These are phyloP conservation scores for Coemansia sp. DNA, from an alignment of 192 early-diverging fungal species.

Conservation along the genomic window DNA sequence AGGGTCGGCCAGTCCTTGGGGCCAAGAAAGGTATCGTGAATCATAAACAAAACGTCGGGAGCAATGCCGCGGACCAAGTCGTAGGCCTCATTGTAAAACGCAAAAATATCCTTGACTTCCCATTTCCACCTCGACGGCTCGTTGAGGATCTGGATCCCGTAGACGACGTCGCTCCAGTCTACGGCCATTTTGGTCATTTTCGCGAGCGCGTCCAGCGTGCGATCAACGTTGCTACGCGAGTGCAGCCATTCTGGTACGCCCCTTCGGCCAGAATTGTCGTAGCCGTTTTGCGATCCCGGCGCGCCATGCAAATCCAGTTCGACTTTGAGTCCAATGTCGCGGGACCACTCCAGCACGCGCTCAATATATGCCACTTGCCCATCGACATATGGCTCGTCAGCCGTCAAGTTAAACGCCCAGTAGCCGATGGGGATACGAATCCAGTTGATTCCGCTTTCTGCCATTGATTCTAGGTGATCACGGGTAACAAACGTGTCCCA, in stretches of 20 bases:
- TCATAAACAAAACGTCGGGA: slow-evolving; percentile 33
- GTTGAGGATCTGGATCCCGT: slow-evolving; percentile 48
- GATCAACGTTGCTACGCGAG: slow-evolving; percentile 47
- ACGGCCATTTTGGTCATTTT: slow-evolving; percentile 57
- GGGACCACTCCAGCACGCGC: slow-evolving; percentile 50
- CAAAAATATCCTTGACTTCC: slow-evolving; percentile 29
- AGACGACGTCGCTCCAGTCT: slow-evolving; percentile 42
- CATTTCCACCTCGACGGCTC: slow-evolving; percentile 51
- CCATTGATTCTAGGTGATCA: slow-evolving; percentile 47
- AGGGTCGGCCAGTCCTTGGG: slow-evolving; percentile 45
- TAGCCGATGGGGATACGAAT: slow-evolving; percentile 60
- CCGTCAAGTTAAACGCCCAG: slow-evolving; percentile 58
- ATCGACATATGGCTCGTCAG: slow-evolving; percentile 53
- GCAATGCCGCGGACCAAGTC: slow-evolving; percentile 30
- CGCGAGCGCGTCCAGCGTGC: slow-evolving; percentile 54
- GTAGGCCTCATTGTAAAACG: slow-evolving; percentile 53
- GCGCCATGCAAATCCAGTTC: slow-evolving; percentile 59
- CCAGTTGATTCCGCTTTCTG: slow-evolving; percentile 52
- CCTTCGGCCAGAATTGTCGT: slow-evolving; percentile 55
- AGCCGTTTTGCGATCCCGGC: slow-evolving; percentile 62
- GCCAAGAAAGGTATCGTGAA: slow-evolving; percentile 51
- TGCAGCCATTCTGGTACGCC: slow-evolving; percentile 52
- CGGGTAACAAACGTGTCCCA: slow-evolving; percentile 59
- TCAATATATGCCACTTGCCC: slow-evolving; percentile 56
- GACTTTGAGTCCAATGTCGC: slow-evolving; percentile 54